Evolutionary conservation across 2,329 filamentous ascomycete genomes (phyloP), one percentile per base, ranked within the genome.

Genomic region (Pestalotiopsis sp.): DNA sequence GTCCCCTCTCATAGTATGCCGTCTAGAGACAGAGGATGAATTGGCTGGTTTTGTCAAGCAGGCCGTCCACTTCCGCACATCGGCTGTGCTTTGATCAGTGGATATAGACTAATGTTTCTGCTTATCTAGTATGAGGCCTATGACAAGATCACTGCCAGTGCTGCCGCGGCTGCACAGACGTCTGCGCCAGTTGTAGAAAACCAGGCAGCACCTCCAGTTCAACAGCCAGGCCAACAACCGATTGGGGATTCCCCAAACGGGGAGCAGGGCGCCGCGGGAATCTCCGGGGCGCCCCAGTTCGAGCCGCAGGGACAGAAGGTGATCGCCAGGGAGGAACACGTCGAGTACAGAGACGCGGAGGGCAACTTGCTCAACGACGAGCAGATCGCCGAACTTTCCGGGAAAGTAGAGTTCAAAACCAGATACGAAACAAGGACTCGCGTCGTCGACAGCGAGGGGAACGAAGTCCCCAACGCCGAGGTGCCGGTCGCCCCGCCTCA

Each of bases 351-450:
- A 67, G 96, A 98, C 80, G 94, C 98, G 80, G 87, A 97, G 74
- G 96, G 96, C 73, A 98, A 98, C 77, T 80, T 98, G 39, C 88
- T 99, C 39, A 85, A 95, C 76, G 90, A 92, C 67, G 92, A 94
- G 76, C 89, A 97, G 78, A 94, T 99, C 69, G 89, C 92, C 76
- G 89, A 88, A 23, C 89, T 99, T 39, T 89, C 95, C 80, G 96
- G 95, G 76, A 97, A 97, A 81, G 95, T 98, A 69, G 94, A 94
- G 76, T 98, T 99, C 83, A 91, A 97, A 83, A 98, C 96, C 13
- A 92, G 92, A 73, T 98, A 98, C 79, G 95, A 98, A 85, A 98
- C 95, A n/a, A 89, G 93, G 72, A 98, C 94, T 9, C 91, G 94
- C 69, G 82, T 98, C 68, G 86, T 97, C 56, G 94, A 97, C 80